Evolutionary conservation across 2,329 filamentous ascomycete genomes (phyloP).

Genomic region (Sclerotiophoma versabilis): DNA sequence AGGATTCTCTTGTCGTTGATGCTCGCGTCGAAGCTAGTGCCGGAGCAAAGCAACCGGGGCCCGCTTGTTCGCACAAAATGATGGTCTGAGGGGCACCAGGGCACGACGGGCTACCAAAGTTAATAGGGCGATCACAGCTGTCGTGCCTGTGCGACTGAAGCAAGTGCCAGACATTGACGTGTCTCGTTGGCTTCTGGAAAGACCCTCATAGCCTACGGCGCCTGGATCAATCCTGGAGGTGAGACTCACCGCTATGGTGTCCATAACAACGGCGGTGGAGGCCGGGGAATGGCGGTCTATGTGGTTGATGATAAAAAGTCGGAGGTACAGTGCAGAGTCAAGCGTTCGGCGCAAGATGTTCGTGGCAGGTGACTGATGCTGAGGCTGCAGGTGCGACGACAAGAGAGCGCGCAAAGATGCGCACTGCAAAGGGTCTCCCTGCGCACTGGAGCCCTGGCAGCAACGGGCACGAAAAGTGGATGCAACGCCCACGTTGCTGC

Average conservation of each 20-base stretch:
- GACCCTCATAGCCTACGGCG: slow-evolving; percentile 14
- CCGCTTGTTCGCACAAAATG: slow-evolving; percentile 22
- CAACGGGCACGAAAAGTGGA: slow-evolving; percentile 9
- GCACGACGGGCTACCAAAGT: slow-evolving; percentile 11
- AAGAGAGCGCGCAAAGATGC: slow-evolving; percentile 6
- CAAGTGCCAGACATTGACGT: slow-evolving; percentile 26
- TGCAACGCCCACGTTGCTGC: slow-evolving; percentile 17
- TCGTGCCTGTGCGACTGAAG: slow-evolving; percentile 23
- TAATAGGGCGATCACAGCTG: slow-evolving; percentile 32
- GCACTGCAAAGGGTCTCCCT: slow-evolving; percentile 13
- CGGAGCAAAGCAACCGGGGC: slow-evolving; percentile 15
- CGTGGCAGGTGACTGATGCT: slow-evolving; percentile 13
- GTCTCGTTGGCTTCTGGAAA: slow-evolving; percentile 19
- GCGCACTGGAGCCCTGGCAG: slow-evolving; percentile 1
- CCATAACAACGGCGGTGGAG: slow-evolving; percentile 16
- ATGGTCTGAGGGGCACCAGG: slow-evolving; percentile 14
- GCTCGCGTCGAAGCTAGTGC: slow-evolving; percentile 13
- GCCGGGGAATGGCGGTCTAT: slow-evolving; percentile 7
- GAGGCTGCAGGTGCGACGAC: slow-evolving; percentile 15
- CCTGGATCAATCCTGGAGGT: slow-evolving; percentile 15
- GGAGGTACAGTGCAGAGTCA: slow-evolving; percentile 13
- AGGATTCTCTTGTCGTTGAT: slow-evolving; percentile 8
- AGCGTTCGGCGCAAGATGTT: slow-evolving; percentile 13
- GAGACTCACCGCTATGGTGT: slow-evolving; percentile 25
- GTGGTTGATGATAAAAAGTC: slow-evolving; percentile 14